Evolutionary conservation across 2,329 filamentous ascomycete species (phyloP).

Genomic region (Fusarium graminum): DNA sequence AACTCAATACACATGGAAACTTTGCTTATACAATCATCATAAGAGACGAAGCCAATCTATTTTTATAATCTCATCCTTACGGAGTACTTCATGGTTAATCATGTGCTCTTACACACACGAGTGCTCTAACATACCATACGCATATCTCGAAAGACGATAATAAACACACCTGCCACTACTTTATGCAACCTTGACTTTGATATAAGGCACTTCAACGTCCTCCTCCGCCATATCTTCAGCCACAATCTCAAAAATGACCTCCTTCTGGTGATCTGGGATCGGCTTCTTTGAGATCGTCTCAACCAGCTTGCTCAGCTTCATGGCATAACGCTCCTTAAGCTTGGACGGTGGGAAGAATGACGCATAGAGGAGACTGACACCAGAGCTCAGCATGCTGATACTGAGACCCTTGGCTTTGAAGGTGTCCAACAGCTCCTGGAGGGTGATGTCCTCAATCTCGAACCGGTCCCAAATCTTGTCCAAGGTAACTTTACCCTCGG

Average conservation of each 20-base stretch:
- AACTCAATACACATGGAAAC: too few relatives aligned
- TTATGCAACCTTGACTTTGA: conserved; percentile 81
- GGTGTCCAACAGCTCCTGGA: conserved; percentile 84
- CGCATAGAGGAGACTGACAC: conserved; percentile 93
- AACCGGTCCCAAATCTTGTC: conserved; percentile 99
- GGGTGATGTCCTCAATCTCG: conserved; percentile 86
- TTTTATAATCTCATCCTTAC: conserved; percentile 38
- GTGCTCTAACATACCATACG: conserved; percentile 31
- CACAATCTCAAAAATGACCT: conserved; percentile 96
- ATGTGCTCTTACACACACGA: conserved; percentile 33
- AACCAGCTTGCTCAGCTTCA: conserved; percentile 91
- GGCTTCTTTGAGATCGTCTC: conserved; percentile 92
- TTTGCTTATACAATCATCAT: not conserved
- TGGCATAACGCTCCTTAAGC: conserved; percentile 82
- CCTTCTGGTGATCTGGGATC: conserved; percentile 91
- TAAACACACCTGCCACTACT: conserved; percentile 1
- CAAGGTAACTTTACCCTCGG: conserved; percentile 81
- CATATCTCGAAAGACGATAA: conserved; percentile 22
- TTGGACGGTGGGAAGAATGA: conserved; percentile 86
- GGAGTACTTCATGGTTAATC: conserved; percentile 3
- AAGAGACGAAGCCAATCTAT: conserved; percentile 36
- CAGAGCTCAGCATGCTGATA: conserved; percentile 96
- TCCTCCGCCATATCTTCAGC: conserved; percentile 89
- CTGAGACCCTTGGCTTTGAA: conserved; percentile 85
- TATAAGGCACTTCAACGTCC: conserved; percentile 97